Percentiles rank a stretch among this genome's conserved stretches.
These are phyloP conservation scores for Jaapia argillacea DNA, from an alignment of 768 basidiomycete genomes.

Conservation along the genomic window DNA sequence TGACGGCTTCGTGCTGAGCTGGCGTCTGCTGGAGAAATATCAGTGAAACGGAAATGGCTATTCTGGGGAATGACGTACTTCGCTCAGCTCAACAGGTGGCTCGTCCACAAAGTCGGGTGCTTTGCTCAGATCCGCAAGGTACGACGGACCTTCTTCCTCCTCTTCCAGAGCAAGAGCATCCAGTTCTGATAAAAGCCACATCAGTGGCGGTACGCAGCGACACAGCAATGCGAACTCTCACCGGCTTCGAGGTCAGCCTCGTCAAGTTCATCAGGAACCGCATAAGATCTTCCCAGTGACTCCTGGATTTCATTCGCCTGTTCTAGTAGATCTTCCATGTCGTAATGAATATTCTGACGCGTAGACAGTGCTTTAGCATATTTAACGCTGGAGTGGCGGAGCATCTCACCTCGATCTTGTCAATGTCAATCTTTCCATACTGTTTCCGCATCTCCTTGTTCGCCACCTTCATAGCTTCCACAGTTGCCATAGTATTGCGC, in stretches of 20 bases:
- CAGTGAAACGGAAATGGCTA: background rate
- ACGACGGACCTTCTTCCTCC: slow-evolving; percentile 85
- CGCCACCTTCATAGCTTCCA: slow-evolving; percentile 91
- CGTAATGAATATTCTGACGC: slow-evolving; percentile 81
- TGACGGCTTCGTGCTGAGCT: slow-evolving; percentile 14
- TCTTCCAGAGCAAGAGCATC: slow-evolving; percentile 89
- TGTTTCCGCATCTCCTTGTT: slow-evolving; percentile 96
- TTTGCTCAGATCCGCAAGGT: slow-evolving; percentile 79
- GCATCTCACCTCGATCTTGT: slow-evolving; percentile 86
- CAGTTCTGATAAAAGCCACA: slow-evolving; percentile 48
- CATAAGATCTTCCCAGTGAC: slow-evolving; percentile 85
- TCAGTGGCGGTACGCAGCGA: slow-evolving; percentile 1
- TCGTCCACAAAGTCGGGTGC: slow-evolving; percentile 91
- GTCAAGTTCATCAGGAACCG: slow-evolving; percentile 94
- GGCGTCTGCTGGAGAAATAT: slow-evolving; percentile 3
- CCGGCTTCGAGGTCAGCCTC: slow-evolving; percentile 97
- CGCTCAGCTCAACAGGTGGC: slow-evolving; percentile 58
- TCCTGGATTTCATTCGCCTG: slow-evolving; percentile 98
- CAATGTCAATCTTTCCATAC: slow-evolving; percentile 94
- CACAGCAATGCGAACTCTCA: slow-evolving; percentile 20
- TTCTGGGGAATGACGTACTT: slow-evolving; percentile 31
- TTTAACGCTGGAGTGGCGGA: too few relatives aligned
- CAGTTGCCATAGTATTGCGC: slow-evolving; percentile 97
- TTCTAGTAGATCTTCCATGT: slow-evolving; percentile 96
- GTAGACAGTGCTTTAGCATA: background rate